Evolutionary conservation across 2,329 filamentous ascomycete genomes (phyloP).

Genomic region (Plectosphaerella cucumerina): DNA sequence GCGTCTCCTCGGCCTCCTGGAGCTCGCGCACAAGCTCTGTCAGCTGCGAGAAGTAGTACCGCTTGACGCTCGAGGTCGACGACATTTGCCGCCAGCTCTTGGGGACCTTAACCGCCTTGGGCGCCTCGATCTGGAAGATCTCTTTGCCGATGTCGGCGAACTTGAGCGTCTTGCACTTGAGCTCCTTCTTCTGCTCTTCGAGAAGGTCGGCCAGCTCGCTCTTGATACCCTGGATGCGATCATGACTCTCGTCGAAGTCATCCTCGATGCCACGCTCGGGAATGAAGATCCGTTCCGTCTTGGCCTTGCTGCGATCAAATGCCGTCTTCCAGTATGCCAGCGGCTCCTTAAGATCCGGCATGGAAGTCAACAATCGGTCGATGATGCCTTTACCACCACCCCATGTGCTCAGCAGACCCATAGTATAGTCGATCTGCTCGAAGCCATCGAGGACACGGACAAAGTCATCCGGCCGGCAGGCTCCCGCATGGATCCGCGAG

Average conservation of each 20-base stretch:
- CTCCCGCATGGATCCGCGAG: slow-evolving; percentile 87
- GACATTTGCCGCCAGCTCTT: slow-evolving; percentile 95
- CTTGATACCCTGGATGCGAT: slow-evolving; percentile 72
- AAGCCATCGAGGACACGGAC: slow-evolving; percentile 91
- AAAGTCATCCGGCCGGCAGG: slow-evolving; percentile 90
- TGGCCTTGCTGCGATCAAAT: slow-evolving; percentile 79
- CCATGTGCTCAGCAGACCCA: slow-evolving; percentile 71
- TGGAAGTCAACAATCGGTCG: slow-evolving; percentile 73
- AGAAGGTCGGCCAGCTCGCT: slow-evolving; percentile 67
- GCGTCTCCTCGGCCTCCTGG: slow-evolving; percentile 91
- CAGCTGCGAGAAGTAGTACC: slow-evolving; percentile 88
- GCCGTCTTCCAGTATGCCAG: slow-evolving; percentile 86
- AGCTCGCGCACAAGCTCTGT: slow-evolving; percentile 78
- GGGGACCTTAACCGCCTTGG: slow-evolving; percentile 80
- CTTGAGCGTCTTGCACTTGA: slow-evolving; percentile 70
- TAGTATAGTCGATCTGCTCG: slow-evolving; percentile 95
- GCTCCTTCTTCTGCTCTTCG: slow-evolving; percentile 63
- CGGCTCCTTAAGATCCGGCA: slow-evolving; percentile 76
- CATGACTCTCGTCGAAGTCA: slow-evolving; percentile 83
- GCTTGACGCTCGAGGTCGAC: slow-evolving; percentile 81
- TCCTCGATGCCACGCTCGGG: slow-evolving; percentile 84
- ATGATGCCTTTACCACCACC: slow-evolving; percentile 79
- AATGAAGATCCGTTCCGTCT: slow-evolving; percentile 75
- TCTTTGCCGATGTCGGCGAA: slow-evolving; percentile 91
- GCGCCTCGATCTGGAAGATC: slow-evolving; percentile 91